Evolutionary conservation across 2,329 filamentous ascomycete genomes (phyloP), one percentile per base, ranked within the genome.

Genomic region (Golovinomyces cichoracearum): DNA sequence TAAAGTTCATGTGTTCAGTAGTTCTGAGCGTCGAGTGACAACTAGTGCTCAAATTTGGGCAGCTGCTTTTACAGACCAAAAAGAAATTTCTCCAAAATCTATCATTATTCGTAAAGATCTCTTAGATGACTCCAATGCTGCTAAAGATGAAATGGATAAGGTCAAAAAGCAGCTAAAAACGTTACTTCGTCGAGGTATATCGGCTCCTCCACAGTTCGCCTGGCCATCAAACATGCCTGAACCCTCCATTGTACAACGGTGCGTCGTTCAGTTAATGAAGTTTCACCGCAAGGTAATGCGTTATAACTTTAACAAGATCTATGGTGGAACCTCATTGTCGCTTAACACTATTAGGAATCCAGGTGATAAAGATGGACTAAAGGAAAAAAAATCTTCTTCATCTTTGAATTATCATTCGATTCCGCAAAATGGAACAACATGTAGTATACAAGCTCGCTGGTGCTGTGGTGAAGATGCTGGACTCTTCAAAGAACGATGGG

Each of bases 151-250:
- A 59, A 98, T 94, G 82, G 92, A 98, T 65, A 94, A 93, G 64
- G 90, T 98, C 49, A 98, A 98, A 71, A 98, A 98, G 73, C 94
- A 93, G 74, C 72, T 98, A 25, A 98, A 98, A 66, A 79, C 83
- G 0, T 70, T 98, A 19, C 65, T 98, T 50, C 78, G 90, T 26
- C 83, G 93, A 62, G 90, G 88, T n/a, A 83, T 85, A 52, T 82
- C 90, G 59, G 83, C 88, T 1, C 90, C 90, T 9, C 78, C 88
- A 17, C 85, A 98, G 59, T 98, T 98, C 61, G 84, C 90, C n/a
- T 98, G 90, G 90, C 90, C 90, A 1, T 76, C 83, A 38, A 88
- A 90, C 54, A 90, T 90, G 65, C 84, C 86, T 1, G 90, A 98
- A 61, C 90, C 90, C 2, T 92, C 85, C 23, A 77, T 93, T 55